phyloP scores from a whole-genome alignment of 139 green algal species.

The Eudorina sp. region DNA sequence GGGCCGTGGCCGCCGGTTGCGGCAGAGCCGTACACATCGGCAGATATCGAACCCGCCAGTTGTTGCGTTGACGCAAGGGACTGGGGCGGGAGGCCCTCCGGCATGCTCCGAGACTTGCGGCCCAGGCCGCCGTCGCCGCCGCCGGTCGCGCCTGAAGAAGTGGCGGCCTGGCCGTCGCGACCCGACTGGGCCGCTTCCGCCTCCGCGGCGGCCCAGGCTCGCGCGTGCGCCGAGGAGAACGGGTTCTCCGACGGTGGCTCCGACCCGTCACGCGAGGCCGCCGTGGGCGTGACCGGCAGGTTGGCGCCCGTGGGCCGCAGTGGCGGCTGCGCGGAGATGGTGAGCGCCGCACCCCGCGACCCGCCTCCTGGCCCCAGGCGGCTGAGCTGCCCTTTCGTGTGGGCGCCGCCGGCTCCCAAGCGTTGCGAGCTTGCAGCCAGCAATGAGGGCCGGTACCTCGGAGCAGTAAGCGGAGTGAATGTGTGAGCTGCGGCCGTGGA shows the following conservation, averaged over 20 bases:
- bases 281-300: conserved; percentile 15
- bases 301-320: not conserved
- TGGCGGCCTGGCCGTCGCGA: not conserved
- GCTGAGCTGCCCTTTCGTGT: not conserved
- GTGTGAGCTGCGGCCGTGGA: not conserved
- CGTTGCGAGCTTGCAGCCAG: conserved; percentile 22
- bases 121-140: not conserved
- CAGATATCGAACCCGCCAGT: not conserved
- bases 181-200: not conserved
- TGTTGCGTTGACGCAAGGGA: not conserved
- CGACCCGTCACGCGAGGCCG: not conserved
- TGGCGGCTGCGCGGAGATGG: conserved; percentile 10
- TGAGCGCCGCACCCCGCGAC: not conserved
- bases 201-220: not conserved
- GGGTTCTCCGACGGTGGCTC: not conserved
- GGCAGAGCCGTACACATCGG: not conserved
- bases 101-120: not conserved
- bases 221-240: not conserved
- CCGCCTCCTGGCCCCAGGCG: not conserved
- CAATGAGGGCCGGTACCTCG: conserved; percentile 30
- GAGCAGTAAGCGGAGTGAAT: conserved; percentile 17
- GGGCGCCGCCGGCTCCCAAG: not conserved
- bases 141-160: not conserved
- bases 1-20: not conserved
- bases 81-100: not conserved